These are phyloP conservation scores for Sugiyamaella grinbergsii DNA, from an alignment of 1,139 yeast species.

Conservation along the genomic window DNA sequence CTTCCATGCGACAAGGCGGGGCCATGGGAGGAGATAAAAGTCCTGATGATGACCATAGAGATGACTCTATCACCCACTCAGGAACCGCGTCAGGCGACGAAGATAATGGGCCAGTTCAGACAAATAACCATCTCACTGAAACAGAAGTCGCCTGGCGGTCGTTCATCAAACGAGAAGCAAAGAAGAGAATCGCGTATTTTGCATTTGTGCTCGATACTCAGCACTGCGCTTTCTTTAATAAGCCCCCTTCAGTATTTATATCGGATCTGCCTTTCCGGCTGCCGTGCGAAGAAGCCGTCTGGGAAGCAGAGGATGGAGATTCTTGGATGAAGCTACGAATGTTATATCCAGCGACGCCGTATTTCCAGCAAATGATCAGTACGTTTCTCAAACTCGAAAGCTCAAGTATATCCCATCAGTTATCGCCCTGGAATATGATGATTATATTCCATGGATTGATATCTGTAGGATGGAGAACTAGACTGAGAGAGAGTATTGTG, in stretches of 20 bases:
- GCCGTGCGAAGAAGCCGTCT: constrained; percentile 35
- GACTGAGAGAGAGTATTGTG: constrained; percentile 30
- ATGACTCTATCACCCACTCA: constrained; percentile 11
- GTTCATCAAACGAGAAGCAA: constrained; percentile 33
- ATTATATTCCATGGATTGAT: constrained; percentile 34
- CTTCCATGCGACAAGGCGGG: constrained; percentile 35
- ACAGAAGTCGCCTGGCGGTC: constrained; percentile 31
- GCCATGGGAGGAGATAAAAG: constrained; percentile 25
- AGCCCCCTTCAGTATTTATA: constrained; percentile 35
- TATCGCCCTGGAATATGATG: constrained; percentile 38
- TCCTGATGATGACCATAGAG: constrained; percentile 6
- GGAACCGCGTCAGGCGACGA: constrained; percentile 17
- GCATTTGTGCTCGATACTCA: constrained; percentile 36
- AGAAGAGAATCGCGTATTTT: constrained; percentile 34
- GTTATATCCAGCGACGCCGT: constrained; percentile 30
- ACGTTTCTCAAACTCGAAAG: constrained; percentile 31
- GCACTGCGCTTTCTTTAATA: constrained; percentile 34
- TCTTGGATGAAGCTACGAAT: constrained; percentile 27
- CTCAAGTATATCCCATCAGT: constrained; percentile 22
- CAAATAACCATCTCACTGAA: constrained; percentile 2
- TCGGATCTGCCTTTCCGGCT: constrained; percentile 33
- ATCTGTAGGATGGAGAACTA: constrained; percentile 35
- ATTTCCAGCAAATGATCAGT: constrained; percentile 29
- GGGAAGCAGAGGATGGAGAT: constrained; percentile 34
- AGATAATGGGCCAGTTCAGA: constrained; percentile 13